Evolutionary conservation across 768 basidiomycete species (phyloP), one percentile per base, ranked within the genome.

Genomic region (Rubroboletus pulcherrimus): DNA sequence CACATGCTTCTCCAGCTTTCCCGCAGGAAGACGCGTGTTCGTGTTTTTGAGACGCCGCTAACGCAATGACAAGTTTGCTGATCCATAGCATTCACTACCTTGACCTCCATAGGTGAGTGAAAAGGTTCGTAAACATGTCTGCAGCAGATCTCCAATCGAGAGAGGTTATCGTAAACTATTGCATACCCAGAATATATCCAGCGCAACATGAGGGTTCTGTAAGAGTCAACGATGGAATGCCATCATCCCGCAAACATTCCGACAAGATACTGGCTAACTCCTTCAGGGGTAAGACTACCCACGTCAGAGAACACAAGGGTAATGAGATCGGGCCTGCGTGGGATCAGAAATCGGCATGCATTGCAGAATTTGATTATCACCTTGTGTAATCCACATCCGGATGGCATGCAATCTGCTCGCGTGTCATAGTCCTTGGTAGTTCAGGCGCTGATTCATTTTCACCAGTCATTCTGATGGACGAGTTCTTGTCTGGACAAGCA

Each of bases 331-430:
- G 95, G 92, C 66, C 90, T 92, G 61, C 43, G 47, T 60, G 57
- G 47, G 57, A 63, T 73, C 45, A 73, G 66, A 58, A 62, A 62
- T 57, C 41, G 41, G 30, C 53, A 53, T 11, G 54, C 42, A 43
- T 40, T 31, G 39, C 17, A 48, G 40, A 54, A 59, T 54, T 66
- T 54, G 51, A 54, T 50, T 57, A 75, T 58, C 59, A 88, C 90
- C 91, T 88, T 51, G 96, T 98, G 70, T 97, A 94, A 72, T 98
- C 96, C 40, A 96, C 92, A 64, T 87, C 83, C 8, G 95, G 96
- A 71, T 91, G 85, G 71, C 82, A 79, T 44, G 82, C 82, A 62
- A 93, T 85, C 76, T 93, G 87, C 68, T 91, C 89, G 63, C 82
- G 81, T 24, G 88, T 89, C 83, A 96, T 92, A 29, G 55, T 49